Evolutionary conservation across 805 yeast species (phyloP).

Genomic region (Lipomyces spencermartinsiae): DNA sequence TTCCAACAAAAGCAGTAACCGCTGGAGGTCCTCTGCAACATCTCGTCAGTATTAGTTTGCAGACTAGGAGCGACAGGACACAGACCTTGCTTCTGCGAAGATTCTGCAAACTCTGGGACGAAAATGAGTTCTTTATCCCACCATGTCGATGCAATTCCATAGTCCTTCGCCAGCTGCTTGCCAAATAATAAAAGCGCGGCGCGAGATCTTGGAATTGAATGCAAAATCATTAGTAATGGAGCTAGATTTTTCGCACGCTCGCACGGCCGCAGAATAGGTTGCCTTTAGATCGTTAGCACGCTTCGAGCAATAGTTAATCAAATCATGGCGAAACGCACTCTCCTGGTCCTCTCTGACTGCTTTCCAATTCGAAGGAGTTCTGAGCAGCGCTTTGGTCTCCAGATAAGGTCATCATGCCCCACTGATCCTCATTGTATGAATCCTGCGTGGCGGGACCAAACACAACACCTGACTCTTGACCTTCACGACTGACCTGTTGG

Average conservation of each 20-base stretch:
- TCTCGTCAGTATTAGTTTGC: background rate
- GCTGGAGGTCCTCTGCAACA: constrained; percentile 12
- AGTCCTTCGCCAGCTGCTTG: constrained; percentile 38
- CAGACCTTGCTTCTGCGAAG: constrained; percentile 11
- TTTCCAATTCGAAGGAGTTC: background rate
- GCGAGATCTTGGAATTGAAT: constrained; percentile 45
- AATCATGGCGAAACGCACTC: constrained; percentile 3
- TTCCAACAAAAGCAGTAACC: constrained; percentile 40
- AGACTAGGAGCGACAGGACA: background rate
- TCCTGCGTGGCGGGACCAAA: constrained; percentile 41
- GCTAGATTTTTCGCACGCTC: constrained; percentile 34
- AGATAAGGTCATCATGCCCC: constrained; percentile 38
- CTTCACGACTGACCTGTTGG: constrained; percentile 7
- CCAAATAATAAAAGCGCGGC: constrained; percentile 41
- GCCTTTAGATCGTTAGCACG: constrained; percentile 9
- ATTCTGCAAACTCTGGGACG: constrained; percentile 24
- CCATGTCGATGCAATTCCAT: constrained; percentile 43
- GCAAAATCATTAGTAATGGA: constrained; percentile 43
- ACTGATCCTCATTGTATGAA: constrained; percentile 38
- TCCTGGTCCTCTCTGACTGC: constrained; percentile 11
- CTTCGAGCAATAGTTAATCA: background rate
- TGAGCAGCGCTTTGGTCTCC: background rate
- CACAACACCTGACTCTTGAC: constrained; percentile 39
- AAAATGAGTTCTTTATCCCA: constrained; percentile 39
- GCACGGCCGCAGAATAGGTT: constrained; percentile 24